phyloP scores from a whole-genome alignment of 1,139 yeast genomes.

The Taphrina flavorubra region DNA sequence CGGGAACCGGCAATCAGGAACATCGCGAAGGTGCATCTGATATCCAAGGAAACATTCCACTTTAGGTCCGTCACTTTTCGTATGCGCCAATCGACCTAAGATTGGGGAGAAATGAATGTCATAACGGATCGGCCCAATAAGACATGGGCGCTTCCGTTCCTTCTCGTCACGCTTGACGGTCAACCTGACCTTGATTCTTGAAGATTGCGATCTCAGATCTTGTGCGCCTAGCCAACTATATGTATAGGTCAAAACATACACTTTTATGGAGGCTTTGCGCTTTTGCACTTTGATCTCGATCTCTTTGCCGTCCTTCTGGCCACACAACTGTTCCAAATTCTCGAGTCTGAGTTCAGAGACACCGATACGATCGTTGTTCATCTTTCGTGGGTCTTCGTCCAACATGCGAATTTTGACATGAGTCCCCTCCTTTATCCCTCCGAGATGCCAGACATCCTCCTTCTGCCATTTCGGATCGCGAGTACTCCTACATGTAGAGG shows the following conservation, averaged over 20 bases:
- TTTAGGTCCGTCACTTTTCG: conserved; percentile 14
- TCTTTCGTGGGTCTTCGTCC: conserved; percentile 40
- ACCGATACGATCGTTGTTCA: conserved; percentile 36
- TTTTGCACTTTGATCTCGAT: conserved; percentile 32
- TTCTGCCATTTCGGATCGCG: conserved; percentile 37
- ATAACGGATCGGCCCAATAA: conserved; percentile 34
- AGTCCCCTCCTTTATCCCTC: conserved; percentile 33
- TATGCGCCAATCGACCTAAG: conserved; percentile 33
- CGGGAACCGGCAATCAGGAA: conserved; percentile 33
- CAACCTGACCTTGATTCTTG: conserved; percentile 19
- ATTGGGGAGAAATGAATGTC: conserved; percentile 35
- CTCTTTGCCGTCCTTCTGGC: conserved; percentile 18
- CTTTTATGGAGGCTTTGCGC: conserved; percentile 31
- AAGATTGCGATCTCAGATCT: conserved; percentile 14
- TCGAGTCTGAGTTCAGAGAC: conserved; percentile 10
- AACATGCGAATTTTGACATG: conserved; percentile 22
- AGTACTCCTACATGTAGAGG: conserved; percentile 34
- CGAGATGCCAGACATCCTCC: conserved; percentile 36
- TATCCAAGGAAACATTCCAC: conserved; percentile 33
- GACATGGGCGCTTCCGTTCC: conserved; percentile 6
- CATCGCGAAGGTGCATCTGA: conserved; percentile 36
- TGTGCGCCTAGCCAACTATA: conserved; percentile 20
- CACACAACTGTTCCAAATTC: conserved; percentile 14
- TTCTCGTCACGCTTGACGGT: conserved; percentile 15
- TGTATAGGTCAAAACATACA: conserved; percentile 19